phyloP scores from a whole-genome alignment of 1,284 basidiomycete genomes.

The Golubevia pallescens region DNA sequence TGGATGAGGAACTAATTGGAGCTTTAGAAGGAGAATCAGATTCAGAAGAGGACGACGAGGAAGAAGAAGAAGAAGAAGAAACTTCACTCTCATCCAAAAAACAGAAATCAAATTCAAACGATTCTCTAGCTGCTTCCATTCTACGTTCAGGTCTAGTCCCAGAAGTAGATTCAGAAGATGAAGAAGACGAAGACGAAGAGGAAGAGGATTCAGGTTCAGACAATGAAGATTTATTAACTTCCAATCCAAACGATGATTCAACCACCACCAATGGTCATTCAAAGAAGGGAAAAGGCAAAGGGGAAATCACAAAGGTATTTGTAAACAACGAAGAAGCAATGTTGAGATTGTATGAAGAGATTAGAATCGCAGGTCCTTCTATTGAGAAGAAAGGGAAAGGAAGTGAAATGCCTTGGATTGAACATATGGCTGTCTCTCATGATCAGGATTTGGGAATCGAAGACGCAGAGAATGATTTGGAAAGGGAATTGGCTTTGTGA shows the following conservation, averaged over 20 bases:
- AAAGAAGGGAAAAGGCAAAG: neutral
- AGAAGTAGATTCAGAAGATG: conserved; percentile 25
- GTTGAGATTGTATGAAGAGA: conserved; percentile 36
- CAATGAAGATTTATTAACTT: conserved; percentile 16
- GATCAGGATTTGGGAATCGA: conserved; percentile 23
- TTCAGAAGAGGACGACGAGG: conserved; percentile 17
- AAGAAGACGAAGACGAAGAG: conserved; percentile 36
- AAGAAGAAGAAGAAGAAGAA: conserved; percentile 19
- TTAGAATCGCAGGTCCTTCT: conserved; percentile 37
- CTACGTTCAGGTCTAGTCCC: conserved; percentile 48
- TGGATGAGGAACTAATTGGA: conserved; percentile 10
- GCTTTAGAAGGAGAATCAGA: neutral
- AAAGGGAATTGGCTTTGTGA: conserved; percentile 54
- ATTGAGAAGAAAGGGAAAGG: conserved; percentile 9
- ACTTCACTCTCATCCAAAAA: conserved; percentile 4
- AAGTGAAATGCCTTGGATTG: conserved; percentile 52
- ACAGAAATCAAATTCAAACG: conserved; percentile 26
- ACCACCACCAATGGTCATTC: neutral
- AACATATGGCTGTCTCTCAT: conserved; percentile 51
- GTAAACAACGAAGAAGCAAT: conserved; percentile 53
- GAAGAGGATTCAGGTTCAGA: conserved; percentile 19
- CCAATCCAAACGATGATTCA: conserved; percentile 8
- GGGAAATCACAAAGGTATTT: neutral
- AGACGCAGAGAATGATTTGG: conserved; percentile 53
- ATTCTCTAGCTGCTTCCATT: conserved; percentile 53